Conservation (phyloP, 345 rosid species). For the Theobroma cacao region DNA sequence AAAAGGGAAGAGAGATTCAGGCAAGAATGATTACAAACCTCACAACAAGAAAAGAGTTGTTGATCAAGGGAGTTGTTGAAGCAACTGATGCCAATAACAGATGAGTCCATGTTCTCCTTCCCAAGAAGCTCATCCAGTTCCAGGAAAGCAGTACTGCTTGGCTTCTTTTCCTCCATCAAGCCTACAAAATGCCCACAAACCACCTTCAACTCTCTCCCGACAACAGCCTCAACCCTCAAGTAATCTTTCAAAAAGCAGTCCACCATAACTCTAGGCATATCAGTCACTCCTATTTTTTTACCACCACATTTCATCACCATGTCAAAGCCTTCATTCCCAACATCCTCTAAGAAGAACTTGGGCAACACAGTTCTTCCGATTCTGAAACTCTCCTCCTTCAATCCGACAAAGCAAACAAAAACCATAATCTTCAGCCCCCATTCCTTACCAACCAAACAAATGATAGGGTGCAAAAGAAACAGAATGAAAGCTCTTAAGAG, state of each 20-base stretch:
- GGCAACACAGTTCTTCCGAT: constrained; percentile 52
- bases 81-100: constrained; percentile 15
- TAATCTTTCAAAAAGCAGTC: constrained; percentile 53
- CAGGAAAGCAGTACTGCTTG: not conserved
- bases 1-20: not conserved
- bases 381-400: constrained; percentile 32
- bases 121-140: not conserved
- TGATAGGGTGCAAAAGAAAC: constrained; percentile 46
- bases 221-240: constrained; percentile 42
- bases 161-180: constrained; percentile 35
- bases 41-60: constrained; percentile 18
- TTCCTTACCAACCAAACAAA: constrained; percentile 34
- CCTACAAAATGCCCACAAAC: constrained; percentile 45
- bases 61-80: constrained; percentile 17
- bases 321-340: constrained; percentile 49
- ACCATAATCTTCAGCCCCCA: constrained; percentile 48
- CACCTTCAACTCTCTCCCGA: constrained; percentile 50
- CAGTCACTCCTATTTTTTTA: constrained; percentile 45
- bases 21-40: constrained; percentile 23
- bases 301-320: constrained; percentile 35
- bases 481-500: constrained; percentile 44
- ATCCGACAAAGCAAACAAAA: constrained; percentile 46
- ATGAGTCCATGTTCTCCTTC: not conserved
- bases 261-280: constrained; percentile 61
- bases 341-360: constrained; percentile 54